Percentiles rank a stretch among this genome's conserved stretches.
Evolutionary conservation across 148 eudicot genomes (phyloP).

Genomic region (Mesembryanthemum crystallinum): DNA sequence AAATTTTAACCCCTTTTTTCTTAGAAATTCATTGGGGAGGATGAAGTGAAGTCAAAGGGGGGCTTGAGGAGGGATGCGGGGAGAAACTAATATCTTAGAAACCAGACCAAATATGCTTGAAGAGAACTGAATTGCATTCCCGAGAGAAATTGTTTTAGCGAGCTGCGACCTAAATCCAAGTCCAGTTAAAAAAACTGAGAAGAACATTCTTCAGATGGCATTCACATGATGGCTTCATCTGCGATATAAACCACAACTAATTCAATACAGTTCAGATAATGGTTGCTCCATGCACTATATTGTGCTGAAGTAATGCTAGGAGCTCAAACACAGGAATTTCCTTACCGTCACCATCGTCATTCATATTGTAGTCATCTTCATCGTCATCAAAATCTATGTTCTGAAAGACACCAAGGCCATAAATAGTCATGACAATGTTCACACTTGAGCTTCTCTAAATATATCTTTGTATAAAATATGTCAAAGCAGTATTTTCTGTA

Average conservation of each 20-base stretch:
- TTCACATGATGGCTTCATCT: conserved; percentile 26
- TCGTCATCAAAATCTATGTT: conserved; percentile 15
- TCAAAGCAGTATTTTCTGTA: neutral
- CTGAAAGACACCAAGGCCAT: conserved; percentile 15
- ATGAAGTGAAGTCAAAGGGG: no score
- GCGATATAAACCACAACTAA: conserved; percentile 7
- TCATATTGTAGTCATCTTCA: conserved; percentile 25
- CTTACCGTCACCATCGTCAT: conserved; percentile 26
- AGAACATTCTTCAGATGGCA: neutral
- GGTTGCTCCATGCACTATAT: neutral
- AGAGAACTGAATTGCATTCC: neutral
- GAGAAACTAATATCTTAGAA: no score
- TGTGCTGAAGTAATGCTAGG: neutral
- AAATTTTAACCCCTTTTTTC: no score
- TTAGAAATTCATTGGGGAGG: no score
- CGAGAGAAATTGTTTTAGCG: neutral
- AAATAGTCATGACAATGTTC: conserved; percentile 4
- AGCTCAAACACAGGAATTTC: neutral
- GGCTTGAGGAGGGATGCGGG: no score
- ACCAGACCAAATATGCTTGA: neutral
- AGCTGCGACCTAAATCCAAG: neutral
- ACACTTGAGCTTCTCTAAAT: neutral
- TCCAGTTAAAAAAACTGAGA: neutral
- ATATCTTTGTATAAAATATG: neutral
- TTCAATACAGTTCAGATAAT: neutral